A percentile compares a stretch with the other conserved stretches of the same genome.
Evolutionary conservation across 2,329 filamentous ascomycete species (phyloP).

Genomic region (Xylariomycetidae sp.): DNA sequence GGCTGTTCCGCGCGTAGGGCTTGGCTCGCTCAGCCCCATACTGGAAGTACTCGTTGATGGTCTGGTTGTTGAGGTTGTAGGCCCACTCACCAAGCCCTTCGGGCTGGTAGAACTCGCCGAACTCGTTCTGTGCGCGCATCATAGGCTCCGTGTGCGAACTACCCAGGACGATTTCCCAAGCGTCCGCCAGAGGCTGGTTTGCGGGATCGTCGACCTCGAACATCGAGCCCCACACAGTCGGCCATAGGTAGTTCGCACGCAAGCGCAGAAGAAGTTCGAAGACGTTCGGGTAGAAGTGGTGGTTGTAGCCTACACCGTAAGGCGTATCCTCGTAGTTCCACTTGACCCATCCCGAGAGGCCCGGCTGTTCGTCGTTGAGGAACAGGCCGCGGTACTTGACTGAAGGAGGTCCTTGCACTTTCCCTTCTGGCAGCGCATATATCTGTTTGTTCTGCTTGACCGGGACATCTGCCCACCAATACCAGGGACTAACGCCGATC

Average conservation of each 20-base stretch:
- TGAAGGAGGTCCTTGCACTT: slow-evolving; percentile 52
- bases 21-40: slow-evolving; percentile 61
- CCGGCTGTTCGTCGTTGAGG: slow-evolving; percentile 65
- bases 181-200: slow-evolving; percentile 64
- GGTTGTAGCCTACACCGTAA: slow-evolving; percentile 44
- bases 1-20: slow-evolving; percentile 56
- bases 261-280: slow-evolving; percentile 66
- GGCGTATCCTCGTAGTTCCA: slow-evolving; percentile 36
- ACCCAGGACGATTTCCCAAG: slow-evolving; percentile 68
- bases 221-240: slow-evolving; percentile 64
- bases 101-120: slow-evolving; percentile 40
- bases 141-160: slow-evolving; percentile 71
- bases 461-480: slow-evolving; percentile 62
- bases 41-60: slow-evolving; percentile 61
- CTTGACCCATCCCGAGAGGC: slow-evolving; percentile 59
- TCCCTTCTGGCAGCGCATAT: slow-evolving; percentile 47
- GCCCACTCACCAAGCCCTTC: slow-evolving; percentile 52
- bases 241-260: slow-evolving; percentile 71
- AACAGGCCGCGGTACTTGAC: slow-evolving; percentile 66
- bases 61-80: slow-evolving; percentile 63
- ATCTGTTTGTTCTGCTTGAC: slow-evolving; percentile 44
- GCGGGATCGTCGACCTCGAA: slow-evolving; percentile 65
- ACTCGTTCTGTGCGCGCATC: slow-evolving; percentile 55
- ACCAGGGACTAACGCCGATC: slow-evolving; percentile 66
- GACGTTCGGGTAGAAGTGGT: slow-evolving; percentile 62